phyloP scores from a whole-genome alignment of 768 basidiomycete genomes.

The Agaricus subrufescens region DNA sequence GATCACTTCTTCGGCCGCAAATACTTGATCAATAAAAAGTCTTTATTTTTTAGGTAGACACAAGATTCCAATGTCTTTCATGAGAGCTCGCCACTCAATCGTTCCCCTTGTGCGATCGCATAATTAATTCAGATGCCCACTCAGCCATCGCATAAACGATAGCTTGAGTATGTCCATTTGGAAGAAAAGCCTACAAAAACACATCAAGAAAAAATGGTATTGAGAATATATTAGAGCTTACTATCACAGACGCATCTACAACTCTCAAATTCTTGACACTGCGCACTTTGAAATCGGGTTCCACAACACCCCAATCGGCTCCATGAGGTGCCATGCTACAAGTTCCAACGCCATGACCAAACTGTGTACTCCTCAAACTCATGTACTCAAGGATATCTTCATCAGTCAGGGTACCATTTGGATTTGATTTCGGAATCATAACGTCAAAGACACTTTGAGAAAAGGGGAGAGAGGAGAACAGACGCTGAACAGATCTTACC shows the following conservation, averaged over 20 bases:
- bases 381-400: not conserved
- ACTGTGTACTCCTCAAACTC: not conserved
- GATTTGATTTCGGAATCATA: conserved; percentile 1
- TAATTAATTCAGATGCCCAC: not conserved
- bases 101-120: too few relatives aligned
- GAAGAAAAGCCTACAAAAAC: not conserved
- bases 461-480: conserved; percentile 16
- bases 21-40: too few relatives aligned
- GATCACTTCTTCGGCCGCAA: too few relatives aligned
- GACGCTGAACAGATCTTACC: conserved; percentile 13
- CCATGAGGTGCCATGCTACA: not conserved
- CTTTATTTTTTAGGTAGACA: too few relatives aligned
- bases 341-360: not conserved
- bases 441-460: conserved; percentile 9
- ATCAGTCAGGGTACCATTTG: conserved; percentile 5
- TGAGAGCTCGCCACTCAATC: too few relatives aligned
- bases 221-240: not conserved
- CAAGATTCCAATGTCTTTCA: too few relatives aligned
- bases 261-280: not conserved
- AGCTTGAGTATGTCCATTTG: conserved; percentile 1
- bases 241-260: conserved; percentile 4
- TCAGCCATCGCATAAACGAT: conserved; percentile 5
- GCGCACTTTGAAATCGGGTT: not conserved
- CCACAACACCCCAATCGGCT: conserved; percentile 5
- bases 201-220: too few relatives aligned